Evolutionary conservation across 1,139 yeast genomes (phyloP), one percentile per base, ranked within the genome.

Genomic region (Candida sp.): DNA sequence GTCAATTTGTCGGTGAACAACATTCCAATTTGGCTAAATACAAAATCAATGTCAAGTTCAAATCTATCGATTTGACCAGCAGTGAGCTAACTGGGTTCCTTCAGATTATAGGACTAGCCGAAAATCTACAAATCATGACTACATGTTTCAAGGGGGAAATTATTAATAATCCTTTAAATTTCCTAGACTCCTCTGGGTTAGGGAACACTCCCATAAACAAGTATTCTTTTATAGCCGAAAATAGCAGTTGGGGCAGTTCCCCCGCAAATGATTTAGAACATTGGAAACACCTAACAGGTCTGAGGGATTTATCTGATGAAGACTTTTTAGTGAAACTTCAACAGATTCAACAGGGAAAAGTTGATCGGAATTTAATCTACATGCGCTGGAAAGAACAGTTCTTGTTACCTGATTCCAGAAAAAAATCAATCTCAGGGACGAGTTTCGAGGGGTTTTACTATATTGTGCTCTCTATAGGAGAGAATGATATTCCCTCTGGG

Each of bases 311-410:
- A 34, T 53, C 53, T 29, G 66, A 65, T 39, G 59, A 47, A 4
- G 62, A 62, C 37, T 57, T 68, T 38, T 51, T 57, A 30, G 53
- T 57, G 22, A 61, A 61, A 42, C 58, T 73, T 40, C 52, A 51
- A 21, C 52, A 50, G 34, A 69, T 72, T 37, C 70, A 66, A 47
- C 47, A 56, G 11, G 70, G 70, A 21, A 48, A 56, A 29, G 63
- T 62, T 36, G 58, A 64, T 38, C 54, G 57, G 38, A 66, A 65
- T 19, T 80, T 73, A 55, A 67, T 91, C 5, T 91, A 82, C 60
- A 91, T 91, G 97, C 75, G 97, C 52, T 91, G 97, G 97, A 91
- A 91, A 63, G 98, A 91, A 61, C 81, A 82, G 56, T 89, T 88
- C 56, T 66, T 90, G 49, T 82, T 87, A 9, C 96, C 96, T 0